phyloP scores from a whole-genome alignment of 352 stramenopile genomes.

The Pythium myriotylum region DNA sequence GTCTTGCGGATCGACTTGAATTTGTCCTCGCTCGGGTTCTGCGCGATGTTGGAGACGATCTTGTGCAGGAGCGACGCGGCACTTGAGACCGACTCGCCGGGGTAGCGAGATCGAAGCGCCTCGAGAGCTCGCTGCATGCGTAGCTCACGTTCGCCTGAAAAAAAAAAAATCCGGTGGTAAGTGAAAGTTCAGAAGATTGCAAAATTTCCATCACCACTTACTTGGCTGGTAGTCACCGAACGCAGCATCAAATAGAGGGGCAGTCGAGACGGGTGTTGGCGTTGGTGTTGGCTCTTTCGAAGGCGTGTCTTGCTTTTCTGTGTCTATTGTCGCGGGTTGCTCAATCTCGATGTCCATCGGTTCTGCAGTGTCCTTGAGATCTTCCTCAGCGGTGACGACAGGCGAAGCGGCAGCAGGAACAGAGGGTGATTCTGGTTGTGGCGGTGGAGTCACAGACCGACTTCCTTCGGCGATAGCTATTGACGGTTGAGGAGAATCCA shows the following conservation, averaged over 20 bases:
- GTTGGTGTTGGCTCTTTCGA: not conserved
- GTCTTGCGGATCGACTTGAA: slow-evolving; percentile 69
- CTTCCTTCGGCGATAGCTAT: too few relatives aligned
- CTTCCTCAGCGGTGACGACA: not conserved
- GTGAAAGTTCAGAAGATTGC: not conserved
- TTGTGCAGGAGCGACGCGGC: slow-evolving; percentile 56
- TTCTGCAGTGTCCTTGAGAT: not conserved
- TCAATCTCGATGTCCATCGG: slow-evolving; percentile 21
- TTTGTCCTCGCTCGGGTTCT: slow-evolving; percentile 53
- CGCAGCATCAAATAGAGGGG: slow-evolving; percentile 13
- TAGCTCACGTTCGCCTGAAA: slow-evolving; percentile 57
- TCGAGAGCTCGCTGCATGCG: slow-evolving; percentile 48
- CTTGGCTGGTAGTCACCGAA: slow-evolving; percentile 45
- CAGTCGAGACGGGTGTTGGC: not conserved
- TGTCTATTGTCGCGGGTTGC: too few relatives aligned
- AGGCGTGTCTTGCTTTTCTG: not conserved
- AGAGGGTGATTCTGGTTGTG: not conserved
- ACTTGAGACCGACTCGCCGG: slow-evolving; percentile 32
- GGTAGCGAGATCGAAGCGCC: slow-evolving; percentile 39
- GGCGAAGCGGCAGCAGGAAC: not conserved
- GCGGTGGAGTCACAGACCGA: not conserved
- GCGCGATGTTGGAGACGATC: slow-evolving; percentile 78
- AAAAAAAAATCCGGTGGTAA: slow-evolving; percentile 8
- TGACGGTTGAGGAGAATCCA: not conserved
- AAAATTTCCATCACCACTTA: slow-evolving; percentile 23